Base-by-base conservation (phyloP, 2,329 filamentous ascomycete species). In the Colletotrichum tofieldiae region DNA sequence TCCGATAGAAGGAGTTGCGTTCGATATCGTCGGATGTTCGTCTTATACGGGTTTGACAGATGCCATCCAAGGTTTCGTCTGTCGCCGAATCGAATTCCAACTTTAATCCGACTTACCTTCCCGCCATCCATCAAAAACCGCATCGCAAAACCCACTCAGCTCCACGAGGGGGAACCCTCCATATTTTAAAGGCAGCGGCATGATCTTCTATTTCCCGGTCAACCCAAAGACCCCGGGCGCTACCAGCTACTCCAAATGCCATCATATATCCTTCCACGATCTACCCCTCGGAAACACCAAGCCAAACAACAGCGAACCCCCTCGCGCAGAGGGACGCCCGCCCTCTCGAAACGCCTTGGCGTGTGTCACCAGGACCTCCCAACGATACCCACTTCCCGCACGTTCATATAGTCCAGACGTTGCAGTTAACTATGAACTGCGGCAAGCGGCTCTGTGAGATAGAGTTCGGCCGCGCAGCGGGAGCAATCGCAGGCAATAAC, bases 391-490 rank as follows among this genome's bases (percentile, higher is more conserved):
- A 35, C 58, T 45, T 47, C 39, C 11, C 41, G 43, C n/a, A 26
- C 55, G 23, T 58, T n/a, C n/a, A 41, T 6, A 23, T 7, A 18
- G 20, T 11, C 14, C 39, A 4, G 60, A 52, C 45, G 32, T 14
- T 62, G n/a, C 29, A 16, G 47, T 52, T 29, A 16, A 20, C n/a
- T 29, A 26, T n/a, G 26, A 23, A 2, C n/a, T 7, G 54, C 20
- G 35, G 26, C 41, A 8, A 6, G 37, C 14, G 35, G 37, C 45
- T n/a, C 26, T 35, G 14, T 9, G 14, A 32, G 59, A 62, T 51
- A 62, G 59, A 51, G 32, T 62, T 62, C 59, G 18, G 18, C 7
- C 45, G 39, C 32, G 59, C 45, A 62, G 59, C 43, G 59, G 59
- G 43, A 61, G 43, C 26, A 26, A 47, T 49, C 43, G 20, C n/a